These are phyloP conservation scores for Citrus maxima DNA, from an alignment of 345 rosid genomes.

Conservation along the genomic window DNA sequence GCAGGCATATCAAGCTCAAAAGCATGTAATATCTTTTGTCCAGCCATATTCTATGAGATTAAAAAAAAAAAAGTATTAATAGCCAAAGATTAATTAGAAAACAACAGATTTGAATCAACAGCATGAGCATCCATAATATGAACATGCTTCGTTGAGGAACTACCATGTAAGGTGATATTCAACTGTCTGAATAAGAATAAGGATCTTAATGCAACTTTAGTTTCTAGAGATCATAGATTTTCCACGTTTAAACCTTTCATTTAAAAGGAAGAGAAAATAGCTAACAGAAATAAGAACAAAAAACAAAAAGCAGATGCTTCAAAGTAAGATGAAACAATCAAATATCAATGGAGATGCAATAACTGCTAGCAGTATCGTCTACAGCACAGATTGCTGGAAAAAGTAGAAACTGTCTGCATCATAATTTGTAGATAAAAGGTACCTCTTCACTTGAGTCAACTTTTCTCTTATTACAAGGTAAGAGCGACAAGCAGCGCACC, in stretches of 20 bases:
- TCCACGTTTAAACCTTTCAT: background rate
- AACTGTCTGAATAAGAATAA: background rate
- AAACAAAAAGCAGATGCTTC: background rate
- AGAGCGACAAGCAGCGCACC: constrained; percentile 62
- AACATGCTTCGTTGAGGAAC: background rate
- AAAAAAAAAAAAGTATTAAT: constrained; percentile 8
- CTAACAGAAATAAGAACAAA: background rate
- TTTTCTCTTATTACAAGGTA: constrained; percentile 45
- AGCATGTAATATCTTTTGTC: constrained; percentile 44
- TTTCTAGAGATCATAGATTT: background rate
- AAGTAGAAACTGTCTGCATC: background rate
- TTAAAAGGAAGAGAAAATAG: background rate
- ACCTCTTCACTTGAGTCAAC: constrained; percentile 43
- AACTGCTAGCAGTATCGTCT: background rate
- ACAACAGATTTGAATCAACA: constrained; percentile 2
- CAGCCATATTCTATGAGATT: constrained; percentile 34
- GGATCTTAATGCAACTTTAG: background rate
- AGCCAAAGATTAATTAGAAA: constrained; percentile 1
- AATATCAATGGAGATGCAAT: background rate
- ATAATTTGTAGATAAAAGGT: constrained; percentile 4
- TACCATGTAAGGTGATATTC: background rate
- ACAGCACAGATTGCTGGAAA: background rate
- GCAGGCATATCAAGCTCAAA: constrained; percentile 51
- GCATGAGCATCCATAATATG: background rate
- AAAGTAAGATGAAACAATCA: background rate